These are phyloP conservation scores for Aspergillus fumigatiaffinis DNA, from an alignment of 2,329 filamentous ascomycete species.

Conservation along the genomic window DNA sequence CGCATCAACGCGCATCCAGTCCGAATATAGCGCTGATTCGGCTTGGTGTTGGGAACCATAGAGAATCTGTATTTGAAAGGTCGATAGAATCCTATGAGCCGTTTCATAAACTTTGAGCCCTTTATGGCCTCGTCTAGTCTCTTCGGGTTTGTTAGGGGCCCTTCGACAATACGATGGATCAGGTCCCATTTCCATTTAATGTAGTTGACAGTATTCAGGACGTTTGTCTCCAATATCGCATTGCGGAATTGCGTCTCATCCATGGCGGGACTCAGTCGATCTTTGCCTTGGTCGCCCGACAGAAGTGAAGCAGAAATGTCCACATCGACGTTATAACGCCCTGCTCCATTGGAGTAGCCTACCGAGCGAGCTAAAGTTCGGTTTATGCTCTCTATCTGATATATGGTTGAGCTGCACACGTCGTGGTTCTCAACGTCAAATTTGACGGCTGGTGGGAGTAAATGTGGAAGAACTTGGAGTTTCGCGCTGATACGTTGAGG, in stretches of 20 bases:
- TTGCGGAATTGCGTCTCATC: slow-evolving; percentile 62
- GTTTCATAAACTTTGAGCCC: slow-evolving; percentile 92
- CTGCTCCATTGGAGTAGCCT: slow-evolving; percentile 37
- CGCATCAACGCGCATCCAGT: slow-evolving; percentile 86
- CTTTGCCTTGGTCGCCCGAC: slow-evolving; percentile 41
- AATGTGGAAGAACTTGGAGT: slow-evolving; percentile 80
- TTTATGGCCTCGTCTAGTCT: slow-evolving; percentile 90
- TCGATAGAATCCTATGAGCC: slow-evolving; percentile 88
- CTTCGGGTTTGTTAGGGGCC: slow-evolving; percentile 84
- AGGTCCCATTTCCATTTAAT: slow-evolving; percentile 97
- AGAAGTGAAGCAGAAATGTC: slow-evolving; percentile 43
- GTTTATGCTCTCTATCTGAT: slow-evolving; percentile 97
- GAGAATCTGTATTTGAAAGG: slow-evolving; percentile 97
- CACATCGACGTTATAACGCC: slow-evolving; percentile 41
- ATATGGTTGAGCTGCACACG: slow-evolving; percentile 82
- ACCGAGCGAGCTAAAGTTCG: slow-evolving; percentile 81
- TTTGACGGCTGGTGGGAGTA: slow-evolving; percentile 72
- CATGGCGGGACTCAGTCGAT: slow-evolving; percentile 59
- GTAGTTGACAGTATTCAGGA: slow-evolving; percentile 84
- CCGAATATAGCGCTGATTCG: slow-evolving; percentile 88
- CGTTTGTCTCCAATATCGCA: slow-evolving; percentile 67
- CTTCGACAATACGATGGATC: slow-evolving; percentile 85
- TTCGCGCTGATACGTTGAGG: slow-evolving; percentile 78
- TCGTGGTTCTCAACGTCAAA: slow-evolving; percentile 71
- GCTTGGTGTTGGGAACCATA: slow-evolving; percentile 82